These are phyloP conservation scores for Capsicum chinense DNA, from an alignment of 257 asterid genomes.

Conservation along the genomic window DNA sequence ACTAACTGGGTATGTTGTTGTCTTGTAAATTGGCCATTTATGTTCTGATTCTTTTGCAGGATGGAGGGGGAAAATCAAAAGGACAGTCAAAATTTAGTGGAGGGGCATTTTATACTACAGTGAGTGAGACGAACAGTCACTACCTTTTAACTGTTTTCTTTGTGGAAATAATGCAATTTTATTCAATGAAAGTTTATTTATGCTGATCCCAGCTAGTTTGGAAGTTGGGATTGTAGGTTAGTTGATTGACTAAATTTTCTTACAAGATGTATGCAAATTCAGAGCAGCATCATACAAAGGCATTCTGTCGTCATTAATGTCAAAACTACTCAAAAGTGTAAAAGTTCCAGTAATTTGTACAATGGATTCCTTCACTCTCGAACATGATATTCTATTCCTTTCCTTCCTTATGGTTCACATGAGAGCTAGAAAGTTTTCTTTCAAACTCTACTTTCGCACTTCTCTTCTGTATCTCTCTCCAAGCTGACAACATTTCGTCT, in stretches of 20 bases:
- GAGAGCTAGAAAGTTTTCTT: background rate
- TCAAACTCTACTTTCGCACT: background rate
- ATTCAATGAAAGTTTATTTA: background rate
- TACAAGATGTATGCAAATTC: background rate
- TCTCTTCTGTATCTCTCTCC: too few relatives aligned
- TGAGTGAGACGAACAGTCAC: conserved; percentile 41
- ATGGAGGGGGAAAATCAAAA: conserved; percentile 57
- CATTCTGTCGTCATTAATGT: background rate
- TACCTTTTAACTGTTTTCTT: background rate
- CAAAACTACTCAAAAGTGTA: background rate
- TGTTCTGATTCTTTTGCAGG: conserved; percentile 44
- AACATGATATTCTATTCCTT: background rate
- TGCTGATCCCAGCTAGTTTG: background rate
- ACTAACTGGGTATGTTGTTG: background rate
- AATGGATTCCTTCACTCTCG: background rate
- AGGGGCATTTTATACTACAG: conserved; percentile 68
- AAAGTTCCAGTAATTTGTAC: background rate
- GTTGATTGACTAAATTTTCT: background rate
- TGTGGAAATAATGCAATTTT: background rate
- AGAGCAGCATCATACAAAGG: background rate
- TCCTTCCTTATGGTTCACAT: background rate
- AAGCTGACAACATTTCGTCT: too few relatives aligned
- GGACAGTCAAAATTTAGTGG: conserved; percentile 67
- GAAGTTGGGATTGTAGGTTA: background rate
- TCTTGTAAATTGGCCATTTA: background rate